Evolutionary conservation across 140 eudicot genomes (phyloP).

Genomic region (Ambrosia hybrid): DNA sequence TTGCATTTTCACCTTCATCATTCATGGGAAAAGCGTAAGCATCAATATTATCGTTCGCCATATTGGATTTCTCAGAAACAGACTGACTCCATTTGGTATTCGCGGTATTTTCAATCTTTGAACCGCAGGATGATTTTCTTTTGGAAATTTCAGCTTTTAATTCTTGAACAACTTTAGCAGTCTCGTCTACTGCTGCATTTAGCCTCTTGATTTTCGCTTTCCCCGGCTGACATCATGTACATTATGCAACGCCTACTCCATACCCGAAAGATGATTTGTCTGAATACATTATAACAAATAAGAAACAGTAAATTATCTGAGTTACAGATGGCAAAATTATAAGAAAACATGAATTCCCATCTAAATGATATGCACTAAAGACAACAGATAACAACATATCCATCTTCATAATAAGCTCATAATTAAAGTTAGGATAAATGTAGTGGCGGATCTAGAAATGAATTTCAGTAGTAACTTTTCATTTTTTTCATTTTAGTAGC

Average conservation of each 20-base stretch:
- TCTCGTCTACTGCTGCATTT: conserved; percentile 61
- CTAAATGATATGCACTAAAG: neutral
- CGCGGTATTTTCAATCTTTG: conserved; percentile 15
- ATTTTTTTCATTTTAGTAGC: too few species aligned
- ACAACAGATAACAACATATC: neutral
- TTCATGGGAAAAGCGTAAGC: conserved; percentile 18
- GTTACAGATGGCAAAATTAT: neutral
- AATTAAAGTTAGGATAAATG: neutral
- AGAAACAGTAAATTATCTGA: neutral
- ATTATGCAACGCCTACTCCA: conserved; percentile 79
- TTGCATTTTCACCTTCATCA: conserved; percentile 54
- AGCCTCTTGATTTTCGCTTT: conserved; percentile 64
- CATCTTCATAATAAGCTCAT: too few species aligned
- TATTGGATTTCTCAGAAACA: conserved; percentile 2
- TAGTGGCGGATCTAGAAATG: too few species aligned
- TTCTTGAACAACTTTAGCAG: conserved; percentile 71
- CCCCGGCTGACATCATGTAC: conserved; percentile 87
- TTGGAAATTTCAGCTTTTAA: conserved; percentile 60
- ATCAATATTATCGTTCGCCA: conserved; percentile 7
- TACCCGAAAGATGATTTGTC: conserved; percentile 59
- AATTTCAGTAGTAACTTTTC: too few species aligned
- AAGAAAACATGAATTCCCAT: neutral
- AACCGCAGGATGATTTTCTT: conserved; percentile 37
- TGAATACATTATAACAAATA: conserved; percentile 23
- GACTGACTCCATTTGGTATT: conserved; percentile 16